phyloP scores from a whole-genome alignment of 495 filamentous ascomycete genomes.

The Xylaria castorea region DNA sequence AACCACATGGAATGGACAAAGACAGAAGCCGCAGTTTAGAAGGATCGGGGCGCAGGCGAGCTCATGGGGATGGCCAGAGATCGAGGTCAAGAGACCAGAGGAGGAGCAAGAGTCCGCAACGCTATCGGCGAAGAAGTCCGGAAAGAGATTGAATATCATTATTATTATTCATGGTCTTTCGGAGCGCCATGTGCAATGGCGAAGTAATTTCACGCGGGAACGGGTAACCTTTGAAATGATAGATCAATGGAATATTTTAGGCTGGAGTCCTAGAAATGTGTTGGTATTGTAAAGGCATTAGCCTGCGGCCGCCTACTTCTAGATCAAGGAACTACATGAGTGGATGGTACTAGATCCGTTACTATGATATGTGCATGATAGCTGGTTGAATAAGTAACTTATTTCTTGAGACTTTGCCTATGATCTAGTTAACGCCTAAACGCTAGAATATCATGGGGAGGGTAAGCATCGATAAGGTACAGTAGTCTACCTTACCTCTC shows the following conservation, averaged over 20 bases:
- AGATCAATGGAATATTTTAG: neutral
- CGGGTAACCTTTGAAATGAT: neutral
- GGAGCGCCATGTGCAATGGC: neutral
- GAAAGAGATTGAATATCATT: slow-evolving; percentile 17
- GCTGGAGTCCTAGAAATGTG: neutral
- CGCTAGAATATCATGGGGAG: neutral
- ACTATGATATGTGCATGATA: neutral
- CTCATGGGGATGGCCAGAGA: slow-evolving; percentile 30
- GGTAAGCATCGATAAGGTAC: neutral
- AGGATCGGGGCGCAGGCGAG: slow-evolving; percentile 31
- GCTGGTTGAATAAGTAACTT: neutral
- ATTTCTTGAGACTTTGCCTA: neutral
- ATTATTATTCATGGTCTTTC: neutral
- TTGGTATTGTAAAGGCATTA: too few species aligned
- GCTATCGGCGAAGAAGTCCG: slow-evolving; percentile 25
- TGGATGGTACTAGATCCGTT: neutral
- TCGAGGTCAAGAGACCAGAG: slow-evolving; percentile 32
- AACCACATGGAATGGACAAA: slow-evolving; percentile 27
- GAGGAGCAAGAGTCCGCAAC: slow-evolving; percentile 35
- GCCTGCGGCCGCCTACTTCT: neutral
- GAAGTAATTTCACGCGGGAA: neutral
- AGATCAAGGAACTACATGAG: neutral
- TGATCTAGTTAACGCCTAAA: neutral
- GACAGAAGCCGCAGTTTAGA: slow-evolving; percentile 33
- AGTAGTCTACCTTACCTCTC: too few species aligned